Percentiles rank a stretch among this genome's conserved stretches.
Evolutionary conservation across 371 early-diverging fungal genomes (phyloP).

Genomic region (Synchytrium microbalum): DNA sequence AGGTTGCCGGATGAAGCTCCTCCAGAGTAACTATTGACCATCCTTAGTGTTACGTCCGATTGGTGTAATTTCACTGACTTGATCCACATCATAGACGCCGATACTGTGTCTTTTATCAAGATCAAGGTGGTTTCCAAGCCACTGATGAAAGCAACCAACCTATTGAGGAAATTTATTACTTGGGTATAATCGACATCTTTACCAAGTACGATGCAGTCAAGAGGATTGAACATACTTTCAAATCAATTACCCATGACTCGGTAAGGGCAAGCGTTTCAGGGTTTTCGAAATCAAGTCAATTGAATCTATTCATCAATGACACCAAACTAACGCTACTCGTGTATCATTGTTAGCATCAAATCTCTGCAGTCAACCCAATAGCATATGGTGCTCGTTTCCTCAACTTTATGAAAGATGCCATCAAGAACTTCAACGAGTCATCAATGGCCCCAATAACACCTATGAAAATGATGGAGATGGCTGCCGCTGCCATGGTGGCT

Average conservation of each 20-base stretch:
- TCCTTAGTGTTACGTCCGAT: neutral
- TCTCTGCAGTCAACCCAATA: slow-evolving; percentile 81
- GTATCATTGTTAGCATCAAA: slow-evolving; percentile 37
- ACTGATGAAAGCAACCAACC: slow-evolving; percentile 61
- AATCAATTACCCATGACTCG: slow-evolving; percentile 60
- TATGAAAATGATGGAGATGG: too few relatives aligned
- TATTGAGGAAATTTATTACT: slow-evolving; percentile 68
- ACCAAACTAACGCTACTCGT: neutral
- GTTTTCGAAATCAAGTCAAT: neutral
- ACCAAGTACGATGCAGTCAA: slow-evolving; percentile 84
- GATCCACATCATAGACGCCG: slow-evolving; percentile 32
- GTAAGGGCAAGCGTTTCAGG: slow-evolving; percentile 21
- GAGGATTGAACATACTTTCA: slow-evolving; percentile 77
- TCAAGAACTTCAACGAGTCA: slow-evolving; percentile 11
- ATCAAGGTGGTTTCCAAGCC: slow-evolving; percentile 81
- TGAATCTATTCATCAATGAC: slow-evolving; percentile 3
- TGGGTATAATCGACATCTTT: slow-evolving; percentile 93
- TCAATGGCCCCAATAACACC: too few relatives aligned
- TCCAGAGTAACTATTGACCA: slow-evolving; percentile 20
- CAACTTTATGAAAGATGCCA: slow-evolving; percentile 61
- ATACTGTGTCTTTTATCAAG: slow-evolving; percentile 73
- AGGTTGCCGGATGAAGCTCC: slow-evolving; percentile 28
- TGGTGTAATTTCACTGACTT: neutral
- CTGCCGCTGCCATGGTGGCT: too few relatives aligned
- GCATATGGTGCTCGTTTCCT: slow-evolving; percentile 80